Base-by-base conservation (phyloP, 2,329 filamentous ascomycete genomes). In the Ustilaginoidea virens region DNA sequence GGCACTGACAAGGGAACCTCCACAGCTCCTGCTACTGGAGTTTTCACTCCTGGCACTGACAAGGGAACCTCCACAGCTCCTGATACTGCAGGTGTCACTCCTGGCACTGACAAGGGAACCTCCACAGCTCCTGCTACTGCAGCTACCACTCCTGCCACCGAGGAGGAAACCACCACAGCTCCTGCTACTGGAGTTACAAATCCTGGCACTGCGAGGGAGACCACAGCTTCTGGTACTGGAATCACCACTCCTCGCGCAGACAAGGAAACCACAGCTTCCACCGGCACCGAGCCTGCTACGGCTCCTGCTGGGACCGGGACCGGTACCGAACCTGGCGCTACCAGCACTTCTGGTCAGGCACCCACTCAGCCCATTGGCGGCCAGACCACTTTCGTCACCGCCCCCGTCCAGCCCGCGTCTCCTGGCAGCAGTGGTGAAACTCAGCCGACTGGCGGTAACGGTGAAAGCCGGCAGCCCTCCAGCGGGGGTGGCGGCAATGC, bases 321-420 rank as follows among this genome's bases (percentile, higher is more conserved):
- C n/a, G n/a, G n/a, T n/a, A 14, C 4, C 13, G 23, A 13, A 12
- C 23, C 23, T 2, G 23, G n/a, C 10, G 12, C 15, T 14, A 5
- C n/a, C 23, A 14, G 5, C 13, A 25, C 19, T 11, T 20, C 19
- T 20, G 19, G 7, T 20, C 19, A 20, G 19, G 11, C 19, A 20
- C 19, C 19, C 17, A 5, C 24, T 17, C 18, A 16, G 17, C 23
- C 28, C 17, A 30, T 18, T 13, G 23, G 28, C 12, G 20, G 12
- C 25, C 25, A 29, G 14, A 31, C 21, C 20, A 29, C 31, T 7
- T 29, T 33, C 14, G 14, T 33, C 3, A 29, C 27, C 23, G 18
- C 26, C 7, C 27, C 27, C 17, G 11, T 27, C n/a, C 25, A 32
- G 30, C 23, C 16, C 4, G 25, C 28, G 25, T 23, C 27, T n/a